Evolutionary conservation across 768 basidiomycete genomes (phyloP), one percentile per base, ranked within the genome.

Genomic region (Harrya chromipes): DNA sequence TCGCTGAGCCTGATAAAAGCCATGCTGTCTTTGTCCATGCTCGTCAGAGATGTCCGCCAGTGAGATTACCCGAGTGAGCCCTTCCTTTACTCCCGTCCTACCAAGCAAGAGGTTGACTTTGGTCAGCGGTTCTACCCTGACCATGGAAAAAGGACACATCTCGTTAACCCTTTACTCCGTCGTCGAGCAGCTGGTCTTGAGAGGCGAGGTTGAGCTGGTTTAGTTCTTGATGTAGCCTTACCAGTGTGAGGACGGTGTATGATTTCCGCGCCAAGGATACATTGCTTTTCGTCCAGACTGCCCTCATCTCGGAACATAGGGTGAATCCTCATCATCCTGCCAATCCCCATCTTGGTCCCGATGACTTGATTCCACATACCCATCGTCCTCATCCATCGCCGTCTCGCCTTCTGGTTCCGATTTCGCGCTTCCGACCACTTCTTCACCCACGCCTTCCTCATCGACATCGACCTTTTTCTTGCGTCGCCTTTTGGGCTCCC

Each of bases 1-100:
- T 93, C 13, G 75, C 85, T 0, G 75, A 82, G 59, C 93, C 94
- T 10, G 86, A 94, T 58, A 84, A 80, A 62, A 74, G 80, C 3
- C 75, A 77, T 0, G 84, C 90, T 0, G 90, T 97, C 0, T 90
- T 95, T 61, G 83, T 88, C 3, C 87, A 85, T 62, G 92, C 91
- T 14, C 73, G 84, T 21, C 74, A 77, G 53, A 75, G 77, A 48
- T 94, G 89, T 70, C 81, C 83, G 9, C 81, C 78, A 4, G 74
- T 85, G 49, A 73, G 73, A 43, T 64, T 86, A n/a, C 85, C 84
- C 8, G 85, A 88, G 87, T 90, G 57, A 44, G 85, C 70, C 16
- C 8, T 39, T 4, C 27, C 38, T 46, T 40, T 6, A 6, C 27
- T 49, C 10, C 6, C 26, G 21, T 43, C 14, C 9, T 13, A 38